A percentile compares a stretch with the other conserved stretches of the same genome.
These are phyloP conservation scores for Nakaseomyces nivariensis DNA, from an alignment of 1,139 yeast species.

Conservation along the genomic window DNA sequence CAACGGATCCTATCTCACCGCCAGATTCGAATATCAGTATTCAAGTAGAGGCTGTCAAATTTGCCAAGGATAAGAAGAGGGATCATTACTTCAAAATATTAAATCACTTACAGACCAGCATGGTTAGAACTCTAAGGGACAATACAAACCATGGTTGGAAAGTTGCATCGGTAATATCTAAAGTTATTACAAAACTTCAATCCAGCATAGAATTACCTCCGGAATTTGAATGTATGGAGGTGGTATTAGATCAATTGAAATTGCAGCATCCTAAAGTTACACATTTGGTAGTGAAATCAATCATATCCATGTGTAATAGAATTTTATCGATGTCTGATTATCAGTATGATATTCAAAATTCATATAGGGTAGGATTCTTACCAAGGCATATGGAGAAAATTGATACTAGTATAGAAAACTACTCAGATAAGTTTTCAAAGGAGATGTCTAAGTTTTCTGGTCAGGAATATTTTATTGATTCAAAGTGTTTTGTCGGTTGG, in stretches of 20 bases:
- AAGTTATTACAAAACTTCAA: conserved; percentile 47
- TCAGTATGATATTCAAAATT: conserved; percentile 41
- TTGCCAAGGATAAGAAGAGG: conserved; percentile 52
- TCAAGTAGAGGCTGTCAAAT: conserved; percentile 45
- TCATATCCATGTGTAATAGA: conserved; percentile 47
- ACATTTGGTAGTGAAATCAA: conserved; percentile 52
- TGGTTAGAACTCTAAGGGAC: conserved; percentile 30
- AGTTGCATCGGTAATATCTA: conserved; percentile 44
- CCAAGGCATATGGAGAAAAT: conserved; percentile 35
- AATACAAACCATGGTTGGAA: conserved; percentile 56
- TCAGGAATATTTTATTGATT: conserved; percentile 51
- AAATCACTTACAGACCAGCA: conserved; percentile 35
- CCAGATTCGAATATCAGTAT: conserved; percentile 48
- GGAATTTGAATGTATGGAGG: conserved; percentile 34
- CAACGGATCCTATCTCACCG: conserved; percentile 45
- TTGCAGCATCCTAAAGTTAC: conserved; percentile 67
- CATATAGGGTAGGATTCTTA: conserved; percentile 36
- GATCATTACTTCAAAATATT: conserved; percentile 35
- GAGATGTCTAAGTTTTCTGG: conserved; percentile 45
- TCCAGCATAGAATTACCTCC: conserved; percentile 30
- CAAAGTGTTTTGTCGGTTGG: conserved; percentile 56
- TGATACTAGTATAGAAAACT: conserved; percentile 36
- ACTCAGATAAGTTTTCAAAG: conserved; percentile 36
- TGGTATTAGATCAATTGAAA: conserved; percentile 46
- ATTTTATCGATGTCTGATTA: conserved; percentile 44